Evolutionary conservation across 257 asterid genomes (phyloP), one percentile per base, ranked within the genome.

Genomic region (Gentiana macrophylla): DNA sequence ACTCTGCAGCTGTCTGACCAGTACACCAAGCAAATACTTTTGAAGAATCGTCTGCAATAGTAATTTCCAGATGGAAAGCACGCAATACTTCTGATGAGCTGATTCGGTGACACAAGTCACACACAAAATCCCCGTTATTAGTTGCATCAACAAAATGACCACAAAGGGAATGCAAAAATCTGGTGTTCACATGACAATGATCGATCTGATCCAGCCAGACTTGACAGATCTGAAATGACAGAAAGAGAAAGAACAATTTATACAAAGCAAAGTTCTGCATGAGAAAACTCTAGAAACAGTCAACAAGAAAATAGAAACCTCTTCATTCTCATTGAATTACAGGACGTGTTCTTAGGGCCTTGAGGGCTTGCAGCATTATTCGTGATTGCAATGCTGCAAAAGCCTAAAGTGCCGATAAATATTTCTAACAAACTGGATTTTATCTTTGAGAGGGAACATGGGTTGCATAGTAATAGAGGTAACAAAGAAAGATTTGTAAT

Each of bases 1-100:
- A 67, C 72, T 84, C 96, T 2, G 87, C 80, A 43, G 98, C 98
- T 56, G 95, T 84, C 66, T 81, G 94, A 47, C 96, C 98, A 12
- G 75, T 65, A 58, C 94, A 91, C 86, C 94, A 83, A 54, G 88
- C 95, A 48, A 79, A 78, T 32, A 84, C 61, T 71, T 83, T 91
- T 38, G 81, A 56, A 12, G 76, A 76, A 61, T 76, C 93, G 65
- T 91, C 98, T 13, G 90, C 86, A 24, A 88, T 65, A 15, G 88
- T 81, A 41, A 83, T 72, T 64, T 76, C 82, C 52, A 91, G 45
- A 59, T 67, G 78, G 72, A 91, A 91, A 15, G 79, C 74, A 13
- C 74, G 85, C 52, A 77, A 73, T n/a, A 75, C 70, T 68, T 80
- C 89, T 15, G 55, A 70, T 41, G 76, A 65, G 81, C 88, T 71